phyloP scores from a whole-genome alignment of 176 grass and related monocot genomes.

The Triticum monococcum region DNA sequence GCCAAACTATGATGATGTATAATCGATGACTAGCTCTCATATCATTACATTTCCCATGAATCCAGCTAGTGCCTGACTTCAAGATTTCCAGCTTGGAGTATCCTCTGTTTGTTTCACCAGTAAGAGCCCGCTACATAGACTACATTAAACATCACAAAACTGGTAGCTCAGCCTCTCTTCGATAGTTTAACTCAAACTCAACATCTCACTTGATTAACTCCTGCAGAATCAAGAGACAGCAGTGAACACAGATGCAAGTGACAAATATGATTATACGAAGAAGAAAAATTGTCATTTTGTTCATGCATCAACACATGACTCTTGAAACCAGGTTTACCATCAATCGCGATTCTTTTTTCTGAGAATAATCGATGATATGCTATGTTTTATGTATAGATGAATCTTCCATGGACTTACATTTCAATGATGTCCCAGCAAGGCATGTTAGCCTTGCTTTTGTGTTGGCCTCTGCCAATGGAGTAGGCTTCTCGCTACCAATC shows the following conservation, averaged over 20 bases:
- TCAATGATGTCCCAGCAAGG: conserved; percentile 76
- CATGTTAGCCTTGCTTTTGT: conserved; percentile 95
- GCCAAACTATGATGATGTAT: conserved; percentile 13
- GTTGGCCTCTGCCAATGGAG: conserved; percentile 74
- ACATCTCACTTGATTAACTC: background rate
- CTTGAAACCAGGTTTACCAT: background rate
- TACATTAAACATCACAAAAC: conserved; percentile 29
- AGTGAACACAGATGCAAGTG: background rate
- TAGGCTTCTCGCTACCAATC: conserved; percentile 53
- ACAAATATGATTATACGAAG: background rate
- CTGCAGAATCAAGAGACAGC: conserved; percentile 22
- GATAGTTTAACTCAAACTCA: background rate
- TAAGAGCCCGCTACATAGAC: background rate
- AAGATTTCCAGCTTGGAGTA: background rate
- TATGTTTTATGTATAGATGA: background rate
- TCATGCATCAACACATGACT: background rate
- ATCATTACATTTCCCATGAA: background rate
- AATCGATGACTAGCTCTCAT: background rate
- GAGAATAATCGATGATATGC: background rate
- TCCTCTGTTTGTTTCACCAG: background rate
- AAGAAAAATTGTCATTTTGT: background rate
- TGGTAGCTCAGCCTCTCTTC: background rate
- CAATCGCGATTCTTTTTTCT: background rate
- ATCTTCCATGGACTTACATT: conserved; percentile 57
- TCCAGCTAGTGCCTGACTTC: background rate